phyloP scores from a whole-genome alignment of 2,329 filamentous ascomycete species.

The Trichoderma pleuroti region DNA sequence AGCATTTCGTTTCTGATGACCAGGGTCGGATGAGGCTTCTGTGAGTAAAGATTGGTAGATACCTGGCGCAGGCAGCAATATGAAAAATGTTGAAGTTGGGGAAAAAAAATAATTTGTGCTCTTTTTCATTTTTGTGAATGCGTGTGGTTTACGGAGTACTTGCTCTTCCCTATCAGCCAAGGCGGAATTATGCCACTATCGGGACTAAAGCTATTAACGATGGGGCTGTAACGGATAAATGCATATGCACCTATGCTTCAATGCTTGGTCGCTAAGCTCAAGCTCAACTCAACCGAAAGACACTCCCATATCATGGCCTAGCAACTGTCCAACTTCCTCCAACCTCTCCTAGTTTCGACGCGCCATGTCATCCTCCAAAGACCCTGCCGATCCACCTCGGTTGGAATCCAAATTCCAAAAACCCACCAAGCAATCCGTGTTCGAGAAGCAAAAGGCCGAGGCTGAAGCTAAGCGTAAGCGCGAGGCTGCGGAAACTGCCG shows the following conservation, averaged over 20 bases:
- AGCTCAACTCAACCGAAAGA: neutral
- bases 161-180: neutral
- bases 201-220: neutral
- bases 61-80: neutral
- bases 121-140: neutral
- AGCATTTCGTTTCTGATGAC: neutral
- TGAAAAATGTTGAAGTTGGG: neutral
- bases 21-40: neutral
- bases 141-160: neutral
- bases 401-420: constrained; percentile 74
- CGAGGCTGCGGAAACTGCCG: constrained; percentile 82
- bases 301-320: neutral
- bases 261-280: neutral
- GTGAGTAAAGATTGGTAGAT: neutral
- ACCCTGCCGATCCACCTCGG: constrained; percentile 61
- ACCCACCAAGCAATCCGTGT: constrained; percentile 77
- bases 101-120: neutral
- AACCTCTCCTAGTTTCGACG: constrained; percentile 6
- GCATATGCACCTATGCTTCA: neutral
- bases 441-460: constrained; percentile 84
- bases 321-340: neutral
- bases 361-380: constrained; percentile 48
- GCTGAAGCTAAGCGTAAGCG: constrained; percentile 82
- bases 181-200: neutral
- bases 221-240: neutral